phyloP scores from a whole-genome alignment of 176 grass and related monocot genomes.

The Tuctoria greenei region DNA sequence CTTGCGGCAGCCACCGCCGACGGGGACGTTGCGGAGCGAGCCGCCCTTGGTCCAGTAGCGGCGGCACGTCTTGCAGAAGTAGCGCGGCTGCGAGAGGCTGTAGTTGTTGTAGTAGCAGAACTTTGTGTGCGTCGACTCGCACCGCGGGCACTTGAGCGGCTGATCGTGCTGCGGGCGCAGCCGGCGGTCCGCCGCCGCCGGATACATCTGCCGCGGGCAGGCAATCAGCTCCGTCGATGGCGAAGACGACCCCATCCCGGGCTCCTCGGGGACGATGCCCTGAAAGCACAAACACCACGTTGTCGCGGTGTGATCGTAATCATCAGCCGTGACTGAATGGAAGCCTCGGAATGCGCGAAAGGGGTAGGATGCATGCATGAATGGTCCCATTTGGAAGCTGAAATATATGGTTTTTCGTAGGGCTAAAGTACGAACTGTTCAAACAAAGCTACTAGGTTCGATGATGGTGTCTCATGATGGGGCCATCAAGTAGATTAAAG shows the following conservation, averaged over 20 bases:
- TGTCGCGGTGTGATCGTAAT: slow-evolving; percentile 36
- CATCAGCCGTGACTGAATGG: slow-evolving; percentile 37
- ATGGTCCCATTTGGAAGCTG: slow-evolving; percentile 24
- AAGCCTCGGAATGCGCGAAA: slow-evolving; percentile 49
- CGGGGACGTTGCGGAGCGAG: slow-evolving; percentile 84
- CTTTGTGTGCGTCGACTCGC: slow-evolving; percentile 90
- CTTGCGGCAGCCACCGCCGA: slow-evolving; percentile 89
- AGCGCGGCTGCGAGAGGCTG: slow-evolving; percentile 90
- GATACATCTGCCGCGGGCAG: slow-evolving; percentile 47
- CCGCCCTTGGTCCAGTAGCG: slow-evolving; percentile 98
- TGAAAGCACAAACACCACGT: slow-evolving; percentile 43
- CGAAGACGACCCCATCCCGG: slow-evolving; percentile 63
- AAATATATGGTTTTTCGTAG: slow-evolving; percentile 25
- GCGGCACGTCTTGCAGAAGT: slow-evolving; percentile 98
- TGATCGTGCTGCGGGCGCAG: slow-evolving; percentile 81
- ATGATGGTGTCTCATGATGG: slow-evolving; percentile 38
- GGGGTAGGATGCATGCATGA: slow-evolving; percentile 26
- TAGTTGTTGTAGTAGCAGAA: slow-evolving; percentile 99
- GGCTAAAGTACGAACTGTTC: slow-evolving; percentile 20
- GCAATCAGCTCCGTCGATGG: slow-evolving; percentile 68
- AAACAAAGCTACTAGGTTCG: slow-evolving; percentile 14
- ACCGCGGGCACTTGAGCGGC: slow-evolving; percentile 90
- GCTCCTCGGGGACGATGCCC: slow-evolving; percentile 67
- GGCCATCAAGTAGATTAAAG: slow-evolving; percentile 32
- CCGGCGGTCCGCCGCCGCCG: slow-evolving; percentile 53